Base-by-base conservation (phyloP, 2,329 filamentous ascomycete species). In the Teratosphaeria nubilosa region DNA sequence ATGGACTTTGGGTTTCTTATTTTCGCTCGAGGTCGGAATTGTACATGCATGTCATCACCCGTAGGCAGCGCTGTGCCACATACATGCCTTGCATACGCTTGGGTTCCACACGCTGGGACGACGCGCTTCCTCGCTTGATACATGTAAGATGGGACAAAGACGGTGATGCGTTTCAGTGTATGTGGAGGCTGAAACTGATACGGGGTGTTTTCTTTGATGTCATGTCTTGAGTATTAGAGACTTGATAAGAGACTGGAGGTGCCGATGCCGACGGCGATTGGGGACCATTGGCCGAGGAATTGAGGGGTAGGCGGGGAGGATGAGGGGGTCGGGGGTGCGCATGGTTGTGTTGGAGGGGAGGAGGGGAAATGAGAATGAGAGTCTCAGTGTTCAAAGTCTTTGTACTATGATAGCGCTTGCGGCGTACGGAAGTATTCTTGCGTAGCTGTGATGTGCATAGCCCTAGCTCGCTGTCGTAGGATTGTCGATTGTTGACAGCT, bases 161-260 rank as follows among this genome's bases (percentile, higher is more conserved):
- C 27, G 27, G 27, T 30, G n/a, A n/a, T n/a, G n/a, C n/a, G 27
- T 30, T 30, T 30, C 27, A 45, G 6, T 7, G 14, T 45, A 45
- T 13, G 10, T 11, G 32, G 10, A 34, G 10, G 10, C 16, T 45
- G 13, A 45, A 20, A 45, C n/a, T 20, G 37, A 16, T 5, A 45
- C n/a, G 11, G 64, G 64, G 2, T 65, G 56, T n/a, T n/a, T n/a
- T n/a, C n/a, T n/a, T n/a, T n/a, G n/a, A n/a, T n/a, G n/a, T n/a
- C n/a, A n/a, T n/a, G n/a, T n/a, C n/a, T n/a, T n/a, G n/a, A n/a
- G n/a, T n/a, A n/a, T n/a, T n/a, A n/a, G n/a, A n/a, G n/a, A n/a
- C 3, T 64, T 41, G n/a, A 56, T 56, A 53, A 66, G 61, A 22
- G 37, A 30, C 54, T 69, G 66, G 27, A 58, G 54, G 66, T 67